A percentile compares a stretch with the other conserved stretches of the same genome.
phyloP scores from a whole-genome alignment of 306 rosid species.

The Citrullus colocynthis region DNA sequence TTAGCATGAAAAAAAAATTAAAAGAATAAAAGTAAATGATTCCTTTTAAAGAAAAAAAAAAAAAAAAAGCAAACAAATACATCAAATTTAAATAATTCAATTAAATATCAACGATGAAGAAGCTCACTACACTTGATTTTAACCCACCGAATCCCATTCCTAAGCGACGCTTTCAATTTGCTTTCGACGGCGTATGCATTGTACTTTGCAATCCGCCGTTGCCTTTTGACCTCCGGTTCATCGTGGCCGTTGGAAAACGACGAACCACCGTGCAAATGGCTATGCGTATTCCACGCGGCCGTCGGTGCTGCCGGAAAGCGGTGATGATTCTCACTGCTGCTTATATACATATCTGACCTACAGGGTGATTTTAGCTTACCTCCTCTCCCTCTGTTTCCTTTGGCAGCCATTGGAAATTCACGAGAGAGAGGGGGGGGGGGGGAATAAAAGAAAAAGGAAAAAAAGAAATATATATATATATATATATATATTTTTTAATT shows the following conservation, averaged over 20 bases:
- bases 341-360: neutral
- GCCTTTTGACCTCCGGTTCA: conserved; percentile 22
- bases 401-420: neutral
- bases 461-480: neutral
- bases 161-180: conserved; percentile 12
- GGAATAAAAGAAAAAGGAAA: neutral
- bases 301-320: neutral
- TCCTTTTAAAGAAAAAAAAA: neutral
- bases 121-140: conserved; percentile 18
- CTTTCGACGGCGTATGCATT: conserved; percentile 8
- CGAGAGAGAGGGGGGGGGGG: neutral
- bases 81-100: neutral
- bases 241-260: neutral
- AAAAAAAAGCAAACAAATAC: neutral
- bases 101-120: conserved; percentile 2
- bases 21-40: neutral
- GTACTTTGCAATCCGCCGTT: conserved; percentile 20
- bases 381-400: neutral
- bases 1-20: neutral
- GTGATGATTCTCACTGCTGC: neutral
- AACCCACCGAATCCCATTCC: conserved; percentile 27
- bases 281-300: neutral
- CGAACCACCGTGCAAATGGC: neutral
- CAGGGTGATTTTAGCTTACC: neutral
- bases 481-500: neutral